Evolutionary conservation across 129 eudicot species (phyloP).

Genomic region (Sambucus nigra): DNA sequence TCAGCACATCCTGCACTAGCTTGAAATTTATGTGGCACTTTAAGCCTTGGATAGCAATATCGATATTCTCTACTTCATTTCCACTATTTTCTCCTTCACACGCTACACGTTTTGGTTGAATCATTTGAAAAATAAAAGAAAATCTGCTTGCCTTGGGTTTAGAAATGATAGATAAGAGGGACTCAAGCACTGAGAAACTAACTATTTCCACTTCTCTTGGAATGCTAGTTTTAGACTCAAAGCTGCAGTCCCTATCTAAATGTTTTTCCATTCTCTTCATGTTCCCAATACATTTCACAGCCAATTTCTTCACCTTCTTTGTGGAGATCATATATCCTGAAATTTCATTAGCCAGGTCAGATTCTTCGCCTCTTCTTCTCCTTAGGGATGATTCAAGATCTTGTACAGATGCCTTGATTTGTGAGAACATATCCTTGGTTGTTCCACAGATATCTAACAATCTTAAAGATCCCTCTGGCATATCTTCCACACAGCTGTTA

Average conservation of each 20-base stretch:
- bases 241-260: neutral
- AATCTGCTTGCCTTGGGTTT: too few species aligned
- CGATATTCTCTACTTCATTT: too few species aligned
- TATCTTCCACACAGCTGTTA: constrained; percentile 2
- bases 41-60: too few species aligned
- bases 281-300: neutral
- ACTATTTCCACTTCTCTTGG: too few species aligned
- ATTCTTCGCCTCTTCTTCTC: constrained; percentile 10
- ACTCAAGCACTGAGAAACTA: too few species aligned
- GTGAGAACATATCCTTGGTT: constrained; percentile 14
- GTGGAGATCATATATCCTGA: constrained; percentile 8
- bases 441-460: constrained; percentile 16
- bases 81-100: neutral
- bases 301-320: constrained; percentile 6
- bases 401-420: constrained; percentile 10
- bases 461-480: constrained; percentile 12
- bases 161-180: too few species aligned
- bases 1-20: too few species aligned
- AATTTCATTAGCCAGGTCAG: too few species aligned
- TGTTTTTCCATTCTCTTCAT: too few species aligned
- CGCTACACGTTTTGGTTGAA: neutral
- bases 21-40: too few species aligned
- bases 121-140: too few species aligned
- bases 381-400: constrained; percentile 15
- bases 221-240: neutral